Percentiles rank a stretch among this genome's conserved stretches.
These are phyloP conservation scores for Neurospora terricola DNA, from an alignment of 495 filamentous ascomycete genomes.

Conservation along the genomic window DNA sequence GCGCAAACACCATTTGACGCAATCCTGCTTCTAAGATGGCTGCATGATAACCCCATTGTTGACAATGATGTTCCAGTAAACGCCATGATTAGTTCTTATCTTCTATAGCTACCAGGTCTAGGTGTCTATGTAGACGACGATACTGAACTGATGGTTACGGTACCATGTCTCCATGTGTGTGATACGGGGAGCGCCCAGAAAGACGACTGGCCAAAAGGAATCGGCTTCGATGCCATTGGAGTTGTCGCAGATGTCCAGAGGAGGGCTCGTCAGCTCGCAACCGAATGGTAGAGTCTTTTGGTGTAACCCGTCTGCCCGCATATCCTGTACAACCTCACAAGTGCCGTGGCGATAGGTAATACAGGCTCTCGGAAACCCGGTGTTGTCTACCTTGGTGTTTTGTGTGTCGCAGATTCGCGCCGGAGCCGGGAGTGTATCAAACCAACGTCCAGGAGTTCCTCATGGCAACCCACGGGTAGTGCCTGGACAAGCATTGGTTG, in stretches of 20 bases:
- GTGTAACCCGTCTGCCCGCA: not conserved
- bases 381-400: not conserved
- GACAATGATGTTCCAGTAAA: not conserved
- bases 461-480: not conserved
- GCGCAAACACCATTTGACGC: not conserved
- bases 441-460: not conserved
- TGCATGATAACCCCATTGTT: not conserved
- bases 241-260: not conserved
- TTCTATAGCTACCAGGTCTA: not conserved
- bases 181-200: not conserved
- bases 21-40: not conserved
- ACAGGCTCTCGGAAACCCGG: not conserved
- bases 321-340: not conserved
- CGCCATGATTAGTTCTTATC: not conserved
- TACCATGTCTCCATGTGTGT: not conserved
- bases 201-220: not conserved
- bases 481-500: not conserved
- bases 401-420: not conserved
- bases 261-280: not conserved
- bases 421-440: not conserved
- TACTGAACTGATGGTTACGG: not conserved
- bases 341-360: not conserved
- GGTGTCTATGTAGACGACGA: not conserved
- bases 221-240: not conserved
- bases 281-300: not conserved